Conservation (phyloP, 352 stramenopile species). For the Pythium inflatum region DNA sequence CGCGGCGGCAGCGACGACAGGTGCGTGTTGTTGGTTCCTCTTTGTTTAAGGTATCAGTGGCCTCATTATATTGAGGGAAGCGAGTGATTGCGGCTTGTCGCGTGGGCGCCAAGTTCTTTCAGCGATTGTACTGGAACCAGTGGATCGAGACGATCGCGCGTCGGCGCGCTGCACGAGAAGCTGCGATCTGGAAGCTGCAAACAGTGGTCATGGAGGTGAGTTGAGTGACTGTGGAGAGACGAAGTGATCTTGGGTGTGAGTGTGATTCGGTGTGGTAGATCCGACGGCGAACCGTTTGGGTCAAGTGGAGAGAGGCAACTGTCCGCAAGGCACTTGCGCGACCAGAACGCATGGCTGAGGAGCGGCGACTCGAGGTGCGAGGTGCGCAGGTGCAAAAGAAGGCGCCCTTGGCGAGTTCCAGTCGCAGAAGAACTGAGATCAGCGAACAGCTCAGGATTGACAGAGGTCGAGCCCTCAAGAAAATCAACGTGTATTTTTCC, state of each 20-base stretch:
- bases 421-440: no score
- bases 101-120: constrained; percentile 47
- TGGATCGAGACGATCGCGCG: constrained; percentile 36
- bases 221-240: background rate
- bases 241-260: background rate
- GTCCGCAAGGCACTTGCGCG: background rate
- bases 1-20: constrained; percentile 35
- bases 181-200: background rate
- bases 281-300: background rate
- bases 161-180: constrained; percentile 2
- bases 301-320: background rate
- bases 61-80: constrained; percentile 18
- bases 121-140: constrained; percentile 41
- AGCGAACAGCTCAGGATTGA: background rate
- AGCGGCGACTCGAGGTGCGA: constrained; percentile 21
- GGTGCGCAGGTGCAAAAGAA: constrained; percentile 8
- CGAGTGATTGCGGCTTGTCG: constrained; percentile 47
- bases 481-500: constrained; percentile 25
- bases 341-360: background rate
- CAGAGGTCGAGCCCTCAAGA: background rate
- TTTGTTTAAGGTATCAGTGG: background rate
- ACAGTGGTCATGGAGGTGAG: constrained; percentile 3
- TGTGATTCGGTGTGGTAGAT: no score
- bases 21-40: constrained; percentile 19
- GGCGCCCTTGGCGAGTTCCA: background rate